These are phyloP conservation scores for Mycena latifolia DNA, from an alignment of 768 basidiomycete species.

Conservation along the genomic window DNA sequence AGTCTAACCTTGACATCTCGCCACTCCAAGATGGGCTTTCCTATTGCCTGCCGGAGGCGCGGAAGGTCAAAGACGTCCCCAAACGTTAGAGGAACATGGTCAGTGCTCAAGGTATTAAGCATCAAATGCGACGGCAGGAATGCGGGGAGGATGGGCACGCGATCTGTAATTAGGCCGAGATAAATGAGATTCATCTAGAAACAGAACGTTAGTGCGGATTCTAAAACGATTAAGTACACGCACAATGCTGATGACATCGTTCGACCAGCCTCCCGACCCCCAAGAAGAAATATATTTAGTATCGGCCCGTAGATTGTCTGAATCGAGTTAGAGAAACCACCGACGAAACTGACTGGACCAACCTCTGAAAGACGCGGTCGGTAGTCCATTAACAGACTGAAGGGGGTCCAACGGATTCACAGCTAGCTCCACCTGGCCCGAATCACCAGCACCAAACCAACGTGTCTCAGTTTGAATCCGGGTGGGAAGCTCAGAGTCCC, in stretches of 20 bases:
- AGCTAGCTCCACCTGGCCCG: not conserved
- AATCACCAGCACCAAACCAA: not conserved
- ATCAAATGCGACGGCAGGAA: conserved; percentile 48
- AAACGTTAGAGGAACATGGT: conserved; percentile 40
- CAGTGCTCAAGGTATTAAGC: conserved; percentile 32
- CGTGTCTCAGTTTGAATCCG: not conserved
- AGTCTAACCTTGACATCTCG: conserved; percentile 46
- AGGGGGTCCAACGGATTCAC: conserved; percentile 1
- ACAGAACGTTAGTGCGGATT: not conserved
- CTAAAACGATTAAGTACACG: not conserved
- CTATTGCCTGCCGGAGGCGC: conserved; percentile 43
- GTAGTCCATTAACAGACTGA: conserved; percentile 4
- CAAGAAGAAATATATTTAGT: conserved; percentile 26
- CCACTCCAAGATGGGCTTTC: conserved; percentile 52
- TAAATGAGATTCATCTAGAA: conserved; percentile 50
- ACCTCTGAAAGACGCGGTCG: conserved; percentile 21
- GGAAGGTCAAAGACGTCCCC: conserved; percentile 50
- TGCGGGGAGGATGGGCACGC: conserved; percentile 50
- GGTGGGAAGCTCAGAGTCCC: conserved; percentile 6
- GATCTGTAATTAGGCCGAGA: conserved; percentile 48
- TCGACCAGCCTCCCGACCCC: conserved; percentile 7
- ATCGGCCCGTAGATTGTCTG: conserved; percentile 27
- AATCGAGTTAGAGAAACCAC: not conserved
- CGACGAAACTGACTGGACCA: not conserved
- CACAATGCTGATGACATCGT: conserved; percentile 2